Conservation (phyloP, 78 protist genomes). For the Goniomonas avonlea region DNA sequence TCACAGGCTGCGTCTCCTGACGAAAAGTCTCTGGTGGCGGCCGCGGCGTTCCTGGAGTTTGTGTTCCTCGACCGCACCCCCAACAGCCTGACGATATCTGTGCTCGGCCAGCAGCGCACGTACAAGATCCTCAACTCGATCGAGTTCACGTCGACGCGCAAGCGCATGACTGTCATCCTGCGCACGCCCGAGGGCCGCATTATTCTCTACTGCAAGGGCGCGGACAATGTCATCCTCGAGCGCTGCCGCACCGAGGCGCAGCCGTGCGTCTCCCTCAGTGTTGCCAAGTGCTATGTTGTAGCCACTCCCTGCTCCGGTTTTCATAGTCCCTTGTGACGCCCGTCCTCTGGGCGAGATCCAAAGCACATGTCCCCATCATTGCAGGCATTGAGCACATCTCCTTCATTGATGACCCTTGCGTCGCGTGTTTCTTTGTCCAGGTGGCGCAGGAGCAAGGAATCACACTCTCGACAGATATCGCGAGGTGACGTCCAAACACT, state of each 20-base stretch:
- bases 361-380: neutral
- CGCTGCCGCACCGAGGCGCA: neutral
- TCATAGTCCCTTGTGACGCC: no score
- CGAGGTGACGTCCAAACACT: neutral
- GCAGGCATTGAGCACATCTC: neutral
- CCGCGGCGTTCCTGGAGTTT: no score
- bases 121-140: neutral
- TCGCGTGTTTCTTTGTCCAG: no score
- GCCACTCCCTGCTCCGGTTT: no score
- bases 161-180: constrained; percentile 80
- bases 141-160: constrained; percentile 72
- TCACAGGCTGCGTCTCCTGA: no score
- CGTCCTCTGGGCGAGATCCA: neutral
- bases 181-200: constrained; percentile 49
- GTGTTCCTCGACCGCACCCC: neutral
- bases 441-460: no score
- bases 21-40: no score
- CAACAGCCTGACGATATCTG: neutral
- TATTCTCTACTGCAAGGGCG: constrained; percentile 47
- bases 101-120: neutral
- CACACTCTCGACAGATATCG: neutral
- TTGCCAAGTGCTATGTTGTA: no score
- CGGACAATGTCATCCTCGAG: constrained; percentile 37
- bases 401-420: no score
- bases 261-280: no score